phyloP scores from a whole-genome alignment of 1,284 basidiomycete genomes.

The Sanghuangporus weigelae region DNA sequence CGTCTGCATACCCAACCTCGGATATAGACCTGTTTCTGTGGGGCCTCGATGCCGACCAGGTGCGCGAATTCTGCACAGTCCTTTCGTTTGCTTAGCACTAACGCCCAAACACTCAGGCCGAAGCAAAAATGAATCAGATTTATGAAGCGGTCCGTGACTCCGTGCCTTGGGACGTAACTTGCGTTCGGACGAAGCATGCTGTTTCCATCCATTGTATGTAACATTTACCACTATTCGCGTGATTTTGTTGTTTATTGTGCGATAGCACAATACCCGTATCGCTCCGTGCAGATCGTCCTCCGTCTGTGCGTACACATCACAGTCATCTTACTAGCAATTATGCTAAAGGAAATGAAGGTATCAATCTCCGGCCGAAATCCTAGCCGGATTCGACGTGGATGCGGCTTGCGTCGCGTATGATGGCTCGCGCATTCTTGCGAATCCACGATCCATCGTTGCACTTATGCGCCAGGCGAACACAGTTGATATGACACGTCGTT shows the following conservation, averaged over 20 bases:
- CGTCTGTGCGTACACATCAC: conserved; percentile 29
- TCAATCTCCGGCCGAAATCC: conserved; percentile 51
- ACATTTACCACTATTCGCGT: background rate
- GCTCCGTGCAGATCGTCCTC: conserved; percentile 52
- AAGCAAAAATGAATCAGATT: conserved; percentile 49
- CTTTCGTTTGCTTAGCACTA: background rate
- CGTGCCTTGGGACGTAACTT: conserved; percentile 60
- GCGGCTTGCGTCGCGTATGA: conserved; percentile 53
- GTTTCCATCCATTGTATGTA: conserved; percentile 53
- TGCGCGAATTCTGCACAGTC: conserved; percentile 19
- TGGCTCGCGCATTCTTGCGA: conserved; percentile 49
- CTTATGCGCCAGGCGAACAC: conserved; percentile 60
- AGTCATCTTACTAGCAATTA: background rate
- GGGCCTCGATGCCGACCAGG: conserved; percentile 48
- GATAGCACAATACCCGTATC: conserved; percentile 55
- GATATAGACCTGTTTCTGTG: conserved; percentile 61
- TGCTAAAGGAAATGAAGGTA: conserved; percentile 26
- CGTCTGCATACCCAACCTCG: conserved; percentile 47
- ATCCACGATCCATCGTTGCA: conserved; percentile 48
- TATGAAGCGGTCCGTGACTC: conserved; percentile 58
- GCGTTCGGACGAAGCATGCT: conserved; percentile 56
- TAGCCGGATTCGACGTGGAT: conserved; percentile 60
- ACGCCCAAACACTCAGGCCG: conserved; percentile 34
- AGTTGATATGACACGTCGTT: conserved; percentile 50
- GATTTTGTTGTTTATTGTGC: background rate